phyloP scores from a whole-genome alignment of 805 yeast species.

The Lipomyces sp. region DNA sequence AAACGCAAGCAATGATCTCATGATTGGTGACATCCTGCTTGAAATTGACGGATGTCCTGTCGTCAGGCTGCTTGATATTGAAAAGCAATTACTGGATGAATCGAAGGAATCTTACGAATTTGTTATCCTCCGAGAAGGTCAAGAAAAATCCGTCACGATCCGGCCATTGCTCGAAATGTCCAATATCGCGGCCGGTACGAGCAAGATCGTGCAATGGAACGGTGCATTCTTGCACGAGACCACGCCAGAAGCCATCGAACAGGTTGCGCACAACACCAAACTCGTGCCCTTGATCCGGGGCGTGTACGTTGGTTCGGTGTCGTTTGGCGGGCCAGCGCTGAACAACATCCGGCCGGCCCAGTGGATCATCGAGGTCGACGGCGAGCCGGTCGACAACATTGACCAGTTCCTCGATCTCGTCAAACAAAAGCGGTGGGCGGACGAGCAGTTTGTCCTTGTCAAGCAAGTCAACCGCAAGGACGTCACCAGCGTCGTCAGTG shows the following conservation, averaged over 20 bases:
- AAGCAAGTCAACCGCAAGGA: slow-evolving; percentile 37
- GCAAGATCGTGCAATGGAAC: slow-evolving; percentile 31
- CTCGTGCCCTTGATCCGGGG: slow-evolving; percentile 31
- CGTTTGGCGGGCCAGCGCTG: slow-evolving; percentile 37
- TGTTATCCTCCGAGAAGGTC: slow-evolving; percentile 25
- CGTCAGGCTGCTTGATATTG: slow-evolving; percentile 24
- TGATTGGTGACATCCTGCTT: slow-evolving; percentile 29
- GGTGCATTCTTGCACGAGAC: slow-evolving; percentile 37
- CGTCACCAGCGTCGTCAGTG: slow-evolving; percentile 34
- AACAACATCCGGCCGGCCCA: slow-evolving; percentile 48
- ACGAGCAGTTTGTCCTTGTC: slow-evolving; percentile 34
- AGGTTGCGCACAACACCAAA: slow-evolving; percentile 25
- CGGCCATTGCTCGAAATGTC: slow-evolving; percentile 19
- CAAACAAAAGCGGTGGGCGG: slow-evolving; percentile 19
- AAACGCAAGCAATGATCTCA: slow-evolving; percentile 22
- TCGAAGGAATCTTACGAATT: slow-evolving; percentile 13
- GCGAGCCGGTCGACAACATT: slow-evolving; percentile 39
- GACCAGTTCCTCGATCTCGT: slow-evolving; percentile 25
- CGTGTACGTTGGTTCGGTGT: slow-evolving; percentile 36
- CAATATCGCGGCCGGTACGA: not conserved
- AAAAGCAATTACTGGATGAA: slow-evolving; percentile 21
- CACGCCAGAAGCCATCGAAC: slow-evolving; percentile 32
- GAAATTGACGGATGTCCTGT: slow-evolving; percentile 29
- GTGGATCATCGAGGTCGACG: slow-evolving; percentile 86
- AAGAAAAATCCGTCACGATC: slow-evolving; percentile 19